Conservation (phyloP, 2,329 filamentous ascomycete species). For the Phaeosphaeria sp. region DNA sequence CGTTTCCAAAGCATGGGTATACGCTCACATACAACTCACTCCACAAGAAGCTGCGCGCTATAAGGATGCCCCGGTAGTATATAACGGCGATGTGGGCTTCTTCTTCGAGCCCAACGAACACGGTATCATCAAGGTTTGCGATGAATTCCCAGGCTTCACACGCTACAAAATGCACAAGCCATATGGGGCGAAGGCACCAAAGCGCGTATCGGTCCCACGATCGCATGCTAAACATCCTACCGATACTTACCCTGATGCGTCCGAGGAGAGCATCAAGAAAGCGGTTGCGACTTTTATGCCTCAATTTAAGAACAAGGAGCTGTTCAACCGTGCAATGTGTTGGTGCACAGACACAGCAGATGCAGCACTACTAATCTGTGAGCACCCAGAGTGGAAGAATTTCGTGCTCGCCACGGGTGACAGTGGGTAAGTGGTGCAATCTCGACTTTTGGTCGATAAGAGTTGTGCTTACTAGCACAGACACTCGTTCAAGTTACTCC, state of each 20-base stretch:
- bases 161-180: constrained; percentile 43
- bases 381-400: constrained; percentile 58
- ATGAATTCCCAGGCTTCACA: constrained; percentile 62
- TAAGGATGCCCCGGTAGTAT: constrained; percentile 61
- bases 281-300: constrained; percentile 53
- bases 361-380: constrained; percentile 66
- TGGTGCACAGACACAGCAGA: constrained; percentile 69
- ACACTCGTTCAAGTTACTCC: constrained; percentile 56
- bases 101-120: constrained; percentile 58
- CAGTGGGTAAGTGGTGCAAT: constrained; percentile 48
- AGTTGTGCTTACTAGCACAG: constrained; percentile 26
- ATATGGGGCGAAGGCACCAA: constrained; percentile 56
- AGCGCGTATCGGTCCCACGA: constrained; percentile 60
- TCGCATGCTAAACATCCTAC: constrained; percentile 55
- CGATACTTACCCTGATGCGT: constrained; percentile 50
- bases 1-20: constrained; percentile 65
- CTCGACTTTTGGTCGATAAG: background rate
- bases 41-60: constrained; percentile 57
- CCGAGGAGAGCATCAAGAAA: constrained; percentile 50
- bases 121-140: constrained; percentile 59
- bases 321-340: constrained; percentile 56
- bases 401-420: constrained; percentile 56
- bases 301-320: constrained; percentile 45
- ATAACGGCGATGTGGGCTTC: constrained; percentile 57
- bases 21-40: constrained; percentile 60